Evolutionary conservation across 768 basidiomycete genomes (phyloP).

Genomic region (Scleroderma citrinum): DNA sequence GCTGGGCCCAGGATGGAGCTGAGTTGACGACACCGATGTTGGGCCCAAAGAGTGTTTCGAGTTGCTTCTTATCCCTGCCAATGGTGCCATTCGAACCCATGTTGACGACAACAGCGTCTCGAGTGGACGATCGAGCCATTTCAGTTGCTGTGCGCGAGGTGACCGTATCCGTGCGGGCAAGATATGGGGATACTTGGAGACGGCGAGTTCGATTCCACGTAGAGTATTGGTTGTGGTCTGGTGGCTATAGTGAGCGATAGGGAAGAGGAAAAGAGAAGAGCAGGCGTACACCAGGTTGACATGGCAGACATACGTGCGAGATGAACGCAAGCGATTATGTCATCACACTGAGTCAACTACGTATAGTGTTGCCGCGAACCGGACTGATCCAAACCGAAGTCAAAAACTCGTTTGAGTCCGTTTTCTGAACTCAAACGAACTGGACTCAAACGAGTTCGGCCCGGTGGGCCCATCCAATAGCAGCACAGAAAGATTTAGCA

Average conservation of each 20-base stretch:
- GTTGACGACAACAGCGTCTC: conserved; percentile 23
- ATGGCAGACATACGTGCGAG: conserved; percentile 22
- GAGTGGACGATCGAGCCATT: conserved; percentile 37
- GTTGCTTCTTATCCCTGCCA: conserved; percentile 54
- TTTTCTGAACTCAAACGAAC: too few relatives aligned
- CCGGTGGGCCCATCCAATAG: too few relatives aligned
- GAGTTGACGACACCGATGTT: conserved; percentile 73
- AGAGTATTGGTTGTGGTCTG: conserved; percentile 47
- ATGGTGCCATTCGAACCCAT: conserved; percentile 11
- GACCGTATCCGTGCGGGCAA: conserved; percentile 46
- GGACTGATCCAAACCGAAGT: too few relatives aligned
- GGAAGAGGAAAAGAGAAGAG: background rate
- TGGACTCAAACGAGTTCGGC: too few relatives aligned
- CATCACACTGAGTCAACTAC: background rate
- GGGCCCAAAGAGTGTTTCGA: conserved; percentile 84
- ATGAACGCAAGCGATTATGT: background rate
- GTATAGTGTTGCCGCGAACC: background rate
- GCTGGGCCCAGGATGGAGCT: conserved; percentile 66
- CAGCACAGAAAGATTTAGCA: too few relatives aligned
- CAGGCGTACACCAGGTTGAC: conserved; percentile 35
- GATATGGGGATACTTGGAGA: conserved; percentile 44
- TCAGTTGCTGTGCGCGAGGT: conserved; percentile 43
- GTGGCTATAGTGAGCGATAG: conserved; percentile 3
- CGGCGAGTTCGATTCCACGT: conserved; percentile 54
- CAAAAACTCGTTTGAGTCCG: too few relatives aligned